Evolutionary conservation across 768 basidiomycete species (phyloP).

Genomic region (Boletus rex-veris): DNA sequence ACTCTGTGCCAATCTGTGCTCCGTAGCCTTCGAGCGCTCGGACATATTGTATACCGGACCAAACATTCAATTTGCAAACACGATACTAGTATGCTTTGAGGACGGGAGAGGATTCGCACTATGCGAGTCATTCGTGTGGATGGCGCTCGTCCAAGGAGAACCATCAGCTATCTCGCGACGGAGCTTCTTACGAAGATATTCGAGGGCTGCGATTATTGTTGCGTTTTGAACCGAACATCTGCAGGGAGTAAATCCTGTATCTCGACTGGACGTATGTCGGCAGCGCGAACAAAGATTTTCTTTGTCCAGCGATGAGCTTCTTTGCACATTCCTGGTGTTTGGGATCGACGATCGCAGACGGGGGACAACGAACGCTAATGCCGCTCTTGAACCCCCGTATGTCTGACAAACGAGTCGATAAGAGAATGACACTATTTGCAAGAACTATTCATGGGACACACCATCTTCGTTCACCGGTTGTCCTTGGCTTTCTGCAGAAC

Average conservation of each 20-base stretch:
- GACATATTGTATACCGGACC: no score
- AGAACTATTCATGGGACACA: constrained; percentile 32
- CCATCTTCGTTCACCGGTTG: constrained; percentile 36
- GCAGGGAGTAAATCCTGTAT: constrained; percentile 37
- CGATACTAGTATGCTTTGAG: no score
- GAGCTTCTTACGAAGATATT: no score
- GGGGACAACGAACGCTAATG: constrained; percentile 38
- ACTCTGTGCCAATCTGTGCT: no score
- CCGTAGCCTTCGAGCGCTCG: no score
- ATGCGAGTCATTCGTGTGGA: no score
- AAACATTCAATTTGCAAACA: no score
- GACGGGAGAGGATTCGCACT: no score
- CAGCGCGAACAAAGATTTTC: constrained; percentile 32
- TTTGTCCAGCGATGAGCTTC: constrained; percentile 31
- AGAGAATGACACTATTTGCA: neutral
- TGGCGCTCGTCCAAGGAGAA: no score
- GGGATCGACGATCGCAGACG: constrained; percentile 32
- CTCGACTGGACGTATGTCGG: constrained; percentile 34
- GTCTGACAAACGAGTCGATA: constrained; percentile 13
- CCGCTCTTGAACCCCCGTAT: constrained; percentile 34
- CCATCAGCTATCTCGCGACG: no score
- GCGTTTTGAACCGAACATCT: constrained; percentile 33
- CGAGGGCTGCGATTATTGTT: no score
- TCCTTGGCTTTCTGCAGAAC: constrained; percentile 65
- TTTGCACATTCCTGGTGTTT: constrained; percentile 28